Evolutionary conservation across 352 stramenopile species (phyloP), one percentile per base, ranked within the genome.

Genomic region (Pythium sukuiense): DNA sequence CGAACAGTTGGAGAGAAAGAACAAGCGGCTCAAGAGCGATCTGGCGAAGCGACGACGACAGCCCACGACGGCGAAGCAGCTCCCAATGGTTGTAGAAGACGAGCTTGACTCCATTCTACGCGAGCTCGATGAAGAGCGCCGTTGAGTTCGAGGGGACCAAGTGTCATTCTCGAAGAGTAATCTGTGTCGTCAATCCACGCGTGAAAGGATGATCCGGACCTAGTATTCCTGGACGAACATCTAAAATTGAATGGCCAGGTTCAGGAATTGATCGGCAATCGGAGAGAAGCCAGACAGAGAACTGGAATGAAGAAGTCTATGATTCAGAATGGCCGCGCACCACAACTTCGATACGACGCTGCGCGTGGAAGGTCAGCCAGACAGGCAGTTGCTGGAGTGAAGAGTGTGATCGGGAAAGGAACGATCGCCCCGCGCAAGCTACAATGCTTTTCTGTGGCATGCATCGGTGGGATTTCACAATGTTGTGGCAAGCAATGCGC

Each of bases 401-500:
- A n/a, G 53, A 20, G 5, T 11, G 52, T 9, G 13, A 30, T 16
- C 24, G 45, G 6, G 74, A 87, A 64, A 35, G 66, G 16, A 26
- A 62, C 33, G 18, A 63, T 77, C 3, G 60, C 77, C 13, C 70
- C 76, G 1, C 52, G 71, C 43, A 79, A 78, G 56, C 66, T 88
- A 5, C 71, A 80, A 67, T 90, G 81, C 62, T 86, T 80, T 39
- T 90, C 81, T 3, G 76, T 90, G 9, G 81, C 81, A 1, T 90
- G 75, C 27, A 67, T 74, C 24, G 81, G 81, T 88, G 66, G 5
- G 20, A 27, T 26, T 27, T 5, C 3, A 8, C n/a, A 14, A 55
- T 54, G 9, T 12, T 24, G 12, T 35, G 37, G 18, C 29, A 14
- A 24, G 20, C 20, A 24, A 24, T 24, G 20, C 20, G 20, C 20